A percentile compares a stretch with the other conserved stretches of the same genome.
Conservation (phyloP, 2,329 filamentous ascomycete genomes). For the Phialocephala subalpina region DNA sequence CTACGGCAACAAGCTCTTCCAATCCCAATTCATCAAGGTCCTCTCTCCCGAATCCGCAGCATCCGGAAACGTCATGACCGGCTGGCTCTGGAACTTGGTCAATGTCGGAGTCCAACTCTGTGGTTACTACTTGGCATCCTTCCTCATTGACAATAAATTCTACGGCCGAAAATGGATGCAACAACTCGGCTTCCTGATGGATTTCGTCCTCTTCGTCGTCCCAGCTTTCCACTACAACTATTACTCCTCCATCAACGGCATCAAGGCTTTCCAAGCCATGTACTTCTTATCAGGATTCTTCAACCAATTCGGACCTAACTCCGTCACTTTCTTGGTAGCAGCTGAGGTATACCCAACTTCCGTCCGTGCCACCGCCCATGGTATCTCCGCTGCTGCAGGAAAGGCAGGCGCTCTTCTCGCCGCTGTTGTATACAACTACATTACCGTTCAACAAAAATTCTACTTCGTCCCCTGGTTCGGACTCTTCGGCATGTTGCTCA, state of each 20-base stretch:
- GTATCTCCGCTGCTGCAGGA: slow-evolving; percentile 89
- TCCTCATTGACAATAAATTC: slow-evolving; percentile 60
- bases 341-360: slow-evolving; percentile 97
- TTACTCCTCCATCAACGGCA: slow-evolving; percentile 75
- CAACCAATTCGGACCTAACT: slow-evolving; percentile 97
- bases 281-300: slow-evolving; percentile 98
- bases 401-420: slow-evolving; percentile 90
- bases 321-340: slow-evolving; percentile 92
- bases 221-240: slow-evolving; percentile 89
- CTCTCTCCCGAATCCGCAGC: slow-evolving; percentile 69
- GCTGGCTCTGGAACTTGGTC: slow-evolving; percentile 91
- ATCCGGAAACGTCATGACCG: slow-evolving; percentile 74
- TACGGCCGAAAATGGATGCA: slow-evolving; percentile 98
- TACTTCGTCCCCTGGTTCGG: slow-evolving; percentile 96
- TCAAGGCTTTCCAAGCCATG: slow-evolving; percentile 96
- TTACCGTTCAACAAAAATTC: slow-evolving; percentile 84
- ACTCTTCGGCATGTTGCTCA: slow-evolving; percentile 84
- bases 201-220: slow-evolving; percentile 92
- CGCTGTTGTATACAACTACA: slow-evolving; percentile 94
- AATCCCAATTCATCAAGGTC: slow-evolving; percentile 86
- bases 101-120: slow-evolving; percentile 87
- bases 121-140: slow-evolving; percentile 86
- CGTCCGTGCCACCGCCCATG: slow-evolving; percentile 91
- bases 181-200: slow-evolving; percentile 90
- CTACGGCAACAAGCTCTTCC: slow-evolving; percentile 99